phyloP scores from a whole-genome alignment of 805 yeast species.

The Ogataea nitratoaversa region DNA sequence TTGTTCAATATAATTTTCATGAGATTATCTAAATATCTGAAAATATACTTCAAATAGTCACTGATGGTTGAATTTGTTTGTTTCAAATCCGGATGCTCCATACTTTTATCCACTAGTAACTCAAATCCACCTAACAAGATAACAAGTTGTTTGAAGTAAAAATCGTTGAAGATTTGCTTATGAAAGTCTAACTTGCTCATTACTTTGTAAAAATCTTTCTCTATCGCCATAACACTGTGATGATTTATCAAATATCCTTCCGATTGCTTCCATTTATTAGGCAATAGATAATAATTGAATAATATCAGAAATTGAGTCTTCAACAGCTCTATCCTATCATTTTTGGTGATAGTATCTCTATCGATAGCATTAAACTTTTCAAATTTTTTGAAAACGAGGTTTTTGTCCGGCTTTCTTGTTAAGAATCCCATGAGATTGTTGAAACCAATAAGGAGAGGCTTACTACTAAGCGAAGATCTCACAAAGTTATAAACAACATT shows the following conservation, averaged over 20 bases:
- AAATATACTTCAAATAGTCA: constrained; percentile 36
- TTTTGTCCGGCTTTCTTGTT: constrained; percentile 32
- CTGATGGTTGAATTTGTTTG: constrained; percentile 24
- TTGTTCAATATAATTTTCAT: constrained; percentile 20
- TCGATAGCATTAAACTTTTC: constrained; percentile 23
- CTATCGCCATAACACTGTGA: constrained; percentile 26
- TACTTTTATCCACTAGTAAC: constrained; percentile 24
- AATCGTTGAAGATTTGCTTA: constrained; percentile 31
- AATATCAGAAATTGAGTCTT: constrained; percentile 30
- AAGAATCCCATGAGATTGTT: constrained; percentile 38
- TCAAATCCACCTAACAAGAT: constrained; percentile 37
- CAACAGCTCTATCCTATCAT: constrained; percentile 29
- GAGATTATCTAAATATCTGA: constrained; percentile 37
- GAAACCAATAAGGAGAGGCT: constrained; percentile 44
- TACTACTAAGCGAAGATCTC: constrained; percentile 52
- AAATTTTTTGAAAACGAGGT: constrained; percentile 25
- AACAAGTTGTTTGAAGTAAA: constrained; percentile 34
- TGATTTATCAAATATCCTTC: constrained; percentile 28
- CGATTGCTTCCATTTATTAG: constrained; percentile 35
- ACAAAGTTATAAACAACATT: constrained; percentile 49
- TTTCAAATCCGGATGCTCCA: constrained; percentile 20
- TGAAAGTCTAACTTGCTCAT: constrained; percentile 26
- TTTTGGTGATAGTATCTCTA: constrained; percentile 28
- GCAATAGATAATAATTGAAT: constrained; percentile 37
- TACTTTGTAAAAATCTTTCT: constrained; percentile 29